A percentile compares a stretch with the other conserved stretches of the same genome.
Evolutionary conservation across 768 basidiomycete species (phyloP).

Genomic region (Jaapia argillacea): DNA sequence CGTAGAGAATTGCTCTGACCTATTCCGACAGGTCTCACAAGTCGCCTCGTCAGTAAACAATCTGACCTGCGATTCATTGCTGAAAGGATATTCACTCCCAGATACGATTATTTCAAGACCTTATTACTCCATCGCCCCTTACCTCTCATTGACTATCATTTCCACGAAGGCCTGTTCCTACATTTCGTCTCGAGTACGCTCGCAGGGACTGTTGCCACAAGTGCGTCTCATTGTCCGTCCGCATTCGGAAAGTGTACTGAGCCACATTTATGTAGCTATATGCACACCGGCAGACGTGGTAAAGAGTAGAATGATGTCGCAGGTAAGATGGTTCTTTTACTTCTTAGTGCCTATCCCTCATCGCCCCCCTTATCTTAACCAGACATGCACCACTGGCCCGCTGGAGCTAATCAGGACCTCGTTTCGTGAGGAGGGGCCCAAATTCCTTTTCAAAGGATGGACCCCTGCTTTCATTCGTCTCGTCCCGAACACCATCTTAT

Average conservation of each 20-base stretch:
- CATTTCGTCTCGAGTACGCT: conserved; percentile 58
- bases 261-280: conserved; percentile 37
- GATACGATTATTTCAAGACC: conserved; percentile 72
- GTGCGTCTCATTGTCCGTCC: conserved; percentile 29
- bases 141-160: conserved; percentile 47
- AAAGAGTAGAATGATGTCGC: conserved; percentile 68
- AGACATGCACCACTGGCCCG: conserved; percentile 43
- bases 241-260: background rate
- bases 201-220: conserved; percentile 71
- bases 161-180: conserved; percentile 56
- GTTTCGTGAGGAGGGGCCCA: conserved; percentile 61
- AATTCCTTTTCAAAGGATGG: conserved; percentile 84
- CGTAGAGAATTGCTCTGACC: conserved; percentile 3
- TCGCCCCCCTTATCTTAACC: conserved; percentile 2
- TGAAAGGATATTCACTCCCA: conserved; percentile 17
- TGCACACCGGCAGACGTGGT: conserved; percentile 75
- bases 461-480: conserved; percentile 79
- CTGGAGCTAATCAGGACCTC: conserved; percentile 47
- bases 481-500: conserved; percentile 74
- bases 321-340: conserved; percentile 42
- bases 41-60: conserved; percentile 62
- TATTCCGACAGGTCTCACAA: conserved; percentile 51
- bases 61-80: background rate
- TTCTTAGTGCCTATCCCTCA: conserved; percentile 1
- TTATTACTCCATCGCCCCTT: conserved; percentile 40